Conservation (phyloP, 352 stramenopile species). For the Elongisporangium anandrum region DNA sequence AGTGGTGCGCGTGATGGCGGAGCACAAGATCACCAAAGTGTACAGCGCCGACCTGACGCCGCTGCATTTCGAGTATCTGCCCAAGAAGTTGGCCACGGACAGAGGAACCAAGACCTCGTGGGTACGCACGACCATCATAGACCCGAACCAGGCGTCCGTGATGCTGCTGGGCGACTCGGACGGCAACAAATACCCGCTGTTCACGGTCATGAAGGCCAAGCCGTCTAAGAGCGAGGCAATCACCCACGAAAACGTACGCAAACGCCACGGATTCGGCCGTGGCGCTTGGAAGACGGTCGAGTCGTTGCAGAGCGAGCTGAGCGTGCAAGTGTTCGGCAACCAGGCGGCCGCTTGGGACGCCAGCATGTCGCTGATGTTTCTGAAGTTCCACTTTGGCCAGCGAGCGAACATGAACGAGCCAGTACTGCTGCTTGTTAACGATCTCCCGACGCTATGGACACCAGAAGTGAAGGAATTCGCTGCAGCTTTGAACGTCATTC, state of each 20-base stretch:
- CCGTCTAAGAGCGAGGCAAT: constrained; percentile 4
- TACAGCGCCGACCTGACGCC: constrained; percentile 21
- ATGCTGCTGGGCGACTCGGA: constrained; percentile 19
- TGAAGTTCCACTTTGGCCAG: constrained; percentile 25
- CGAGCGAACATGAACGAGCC: constrained; percentile 8
- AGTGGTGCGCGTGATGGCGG: too few relatives aligned
- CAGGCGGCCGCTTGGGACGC: constrained; percentile 19
- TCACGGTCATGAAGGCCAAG: constrained; percentile 18
- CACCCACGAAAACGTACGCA: constrained; percentile 9
- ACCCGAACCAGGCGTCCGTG: constrained; percentile 22
- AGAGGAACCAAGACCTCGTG: constrained; percentile 18
- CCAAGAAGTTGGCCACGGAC: constrained; percentile 11
- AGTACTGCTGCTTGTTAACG: constrained; percentile 21
- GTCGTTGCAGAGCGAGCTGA: constrained; percentile 4
- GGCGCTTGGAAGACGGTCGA: constrained; percentile 8
- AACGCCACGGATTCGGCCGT: constrained; percentile 12
- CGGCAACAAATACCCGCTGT: constrained; percentile 21
- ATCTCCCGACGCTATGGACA: not conserved
- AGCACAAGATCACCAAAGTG: constrained; percentile 5
- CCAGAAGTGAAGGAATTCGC: too few relatives aligned
- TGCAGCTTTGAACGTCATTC: too few relatives aligned
- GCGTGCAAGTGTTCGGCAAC: constrained; percentile 18
- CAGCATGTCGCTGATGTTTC: constrained; percentile 13
- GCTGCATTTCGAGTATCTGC: constrained; percentile 24
- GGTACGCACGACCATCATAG: constrained; percentile 15